A percentile compares a stretch with the other conserved stretches of the same genome.
These are phyloP conservation scores for Yamadazyma friedrichii DNA, from an alignment of 1,139 yeast species.

Conservation along the genomic window DNA sequence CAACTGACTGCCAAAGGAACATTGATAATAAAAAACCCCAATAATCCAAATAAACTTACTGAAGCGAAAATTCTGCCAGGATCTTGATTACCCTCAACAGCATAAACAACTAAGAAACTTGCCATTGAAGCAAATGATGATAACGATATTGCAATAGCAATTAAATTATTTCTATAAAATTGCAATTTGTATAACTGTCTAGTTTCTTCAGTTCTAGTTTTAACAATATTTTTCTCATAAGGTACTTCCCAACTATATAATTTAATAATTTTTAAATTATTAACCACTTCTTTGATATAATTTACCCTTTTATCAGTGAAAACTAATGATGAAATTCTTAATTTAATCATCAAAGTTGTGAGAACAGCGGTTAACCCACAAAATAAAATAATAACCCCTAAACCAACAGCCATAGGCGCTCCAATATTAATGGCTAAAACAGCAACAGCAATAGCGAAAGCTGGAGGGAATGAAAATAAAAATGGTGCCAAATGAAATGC, in stretches of 20 bases:
- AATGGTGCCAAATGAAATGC: slow-evolving; percentile 33
- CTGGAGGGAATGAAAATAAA: slow-evolving; percentile 25
- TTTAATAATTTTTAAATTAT: slow-evolving; percentile 36
- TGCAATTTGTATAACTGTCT: slow-evolving; percentile 49
- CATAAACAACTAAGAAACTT: slow-evolving; percentile 70
- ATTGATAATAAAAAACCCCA: slow-evolving; percentile 51
- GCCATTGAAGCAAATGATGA: slow-evolving; percentile 69
- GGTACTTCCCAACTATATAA: slow-evolving; percentile 71
- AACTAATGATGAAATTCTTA: slow-evolving; percentile 25
- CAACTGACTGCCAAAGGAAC: slow-evolving; percentile 71
- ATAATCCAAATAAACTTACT: slow-evolving; percentile 67
- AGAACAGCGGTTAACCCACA: slow-evolving; percentile 21
- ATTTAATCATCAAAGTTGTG: slow-evolving; percentile 24
- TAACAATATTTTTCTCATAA: slow-evolving; percentile 44
- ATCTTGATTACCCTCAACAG: slow-evolving; percentile 37
- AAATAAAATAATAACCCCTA: slow-evolving; percentile 28
- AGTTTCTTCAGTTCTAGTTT: slow-evolving; percentile 51
- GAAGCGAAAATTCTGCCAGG: slow-evolving; percentile 83
- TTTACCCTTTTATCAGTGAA: slow-evolving; percentile 35
- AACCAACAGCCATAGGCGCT: slow-evolving; percentile 33
- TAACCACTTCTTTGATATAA: slow-evolving; percentile 34
- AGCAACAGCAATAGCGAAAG: slow-evolving; percentile 33
- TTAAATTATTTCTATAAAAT: slow-evolving; percentile 54
- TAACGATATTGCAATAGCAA: slow-evolving; percentile 57
- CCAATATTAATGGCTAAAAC: slow-evolving; percentile 34